Conservation (phyloP, 495 filamentous ascomycete species). For the Neurospora africana region DNA sequence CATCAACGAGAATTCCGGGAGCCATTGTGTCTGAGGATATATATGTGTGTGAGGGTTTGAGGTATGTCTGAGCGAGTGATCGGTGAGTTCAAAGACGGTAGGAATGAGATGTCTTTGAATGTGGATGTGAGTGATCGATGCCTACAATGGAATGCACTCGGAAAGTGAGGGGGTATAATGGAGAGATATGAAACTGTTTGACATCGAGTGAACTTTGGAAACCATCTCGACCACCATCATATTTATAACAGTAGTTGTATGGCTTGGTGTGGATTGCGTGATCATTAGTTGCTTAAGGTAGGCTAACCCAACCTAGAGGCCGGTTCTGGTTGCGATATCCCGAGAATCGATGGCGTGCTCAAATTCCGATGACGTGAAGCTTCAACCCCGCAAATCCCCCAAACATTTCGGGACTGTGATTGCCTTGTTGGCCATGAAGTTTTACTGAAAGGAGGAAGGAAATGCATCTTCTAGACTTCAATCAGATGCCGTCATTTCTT, state of each 20-base stretch:
- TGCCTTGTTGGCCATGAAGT: background rate
- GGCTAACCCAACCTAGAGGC: background rate
- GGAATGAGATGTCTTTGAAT: background rate
- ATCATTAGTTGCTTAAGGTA: background rate
- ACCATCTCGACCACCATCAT: background rate
- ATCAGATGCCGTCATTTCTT: background rate
- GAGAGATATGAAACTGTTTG: background rate
- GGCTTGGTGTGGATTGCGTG: background rate
- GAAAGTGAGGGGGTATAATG: background rate
- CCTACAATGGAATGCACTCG: background rate
- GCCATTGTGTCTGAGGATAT: constrained; percentile 15
- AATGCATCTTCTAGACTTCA: background rate
- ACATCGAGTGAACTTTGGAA: background rate
- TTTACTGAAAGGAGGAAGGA: background rate
- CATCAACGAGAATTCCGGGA: constrained; percentile 24
- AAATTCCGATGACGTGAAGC: background rate
- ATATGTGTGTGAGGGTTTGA: background rate
- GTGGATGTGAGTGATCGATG: background rate
- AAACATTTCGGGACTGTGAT: background rate
- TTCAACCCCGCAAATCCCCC: background rate
- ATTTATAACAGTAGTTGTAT: background rate
- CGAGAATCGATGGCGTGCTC: background rate
- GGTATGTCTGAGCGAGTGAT: background rate
- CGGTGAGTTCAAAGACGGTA: background rate
- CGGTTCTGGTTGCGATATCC: background rate